Base-by-base conservation (phyloP, 371 early-diverging fungal genomes). In the Mucor plumbeus region DNA sequence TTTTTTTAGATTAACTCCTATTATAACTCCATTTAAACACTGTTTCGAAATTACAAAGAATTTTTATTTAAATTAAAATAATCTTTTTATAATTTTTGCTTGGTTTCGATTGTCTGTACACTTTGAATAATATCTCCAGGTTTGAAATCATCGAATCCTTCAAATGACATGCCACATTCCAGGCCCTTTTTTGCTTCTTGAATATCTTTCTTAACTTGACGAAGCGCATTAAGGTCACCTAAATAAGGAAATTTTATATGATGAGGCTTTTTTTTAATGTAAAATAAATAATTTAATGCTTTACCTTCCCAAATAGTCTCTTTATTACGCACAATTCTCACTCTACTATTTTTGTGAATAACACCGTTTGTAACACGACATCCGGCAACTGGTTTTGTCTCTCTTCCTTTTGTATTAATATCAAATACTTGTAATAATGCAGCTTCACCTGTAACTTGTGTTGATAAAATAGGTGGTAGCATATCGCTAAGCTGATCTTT, bases 161-260 rank as follows among this genome's bases (percentile, higher is more conserved):
- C 91, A 81, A 98, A 91, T 43, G 89, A 87, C 78, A 97, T 91
- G 38, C 97, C 97, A 70, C 97, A 97, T 78, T 98, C 98, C 21
- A 91, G 75, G 2, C 97, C 97, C 77, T 95, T 95, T 61, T 88
- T 85, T 31, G 91, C 94, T 79, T 96, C 95, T 34, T 78, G 76
- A 48, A 96, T 90, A 62, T 96, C 95, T 56, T 95, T 93, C 78
- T 97, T 98, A 66, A 92, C 85, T 60, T 94, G 91, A 76, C 90
- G 87, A 54, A 94, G 78, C 33, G 89, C 80, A 61, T 80, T 80
- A 63, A 93, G 62, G 39, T 78, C 74, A 59, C 88, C 86, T 85
- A 71, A 33, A 14, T 43, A 15, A 63, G 33, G 36, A n/a, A 40
- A 61, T 50, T 50, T 19, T 21, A 50, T 26, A 50, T 50, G 50